Percentiles rank a stretch among this genome's conserved stretches.
Conservation (phyloP, 495 filamentous ascomycete genomes). For the Penicillium antarcticum region DNA sequence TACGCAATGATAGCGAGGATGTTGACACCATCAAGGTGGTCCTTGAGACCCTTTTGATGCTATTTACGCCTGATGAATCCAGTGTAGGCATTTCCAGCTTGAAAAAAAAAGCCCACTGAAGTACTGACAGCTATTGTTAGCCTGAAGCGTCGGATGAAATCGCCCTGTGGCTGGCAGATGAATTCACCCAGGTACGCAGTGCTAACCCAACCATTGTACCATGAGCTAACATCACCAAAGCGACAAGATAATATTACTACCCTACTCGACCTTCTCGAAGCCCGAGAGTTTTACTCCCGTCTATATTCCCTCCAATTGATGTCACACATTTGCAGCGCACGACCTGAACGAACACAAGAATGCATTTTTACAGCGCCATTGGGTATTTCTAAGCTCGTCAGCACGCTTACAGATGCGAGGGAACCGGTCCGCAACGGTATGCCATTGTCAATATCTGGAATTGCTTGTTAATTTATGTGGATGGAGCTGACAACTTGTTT, state of each 20-base stretch:
- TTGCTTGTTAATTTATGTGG: neutral
- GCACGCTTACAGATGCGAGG: slow-evolving; percentile 75
- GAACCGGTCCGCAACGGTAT: slow-evolving; percentile 88
- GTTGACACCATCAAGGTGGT: slow-evolving; percentile 94
- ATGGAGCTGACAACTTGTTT: slow-evolving; percentile 10
- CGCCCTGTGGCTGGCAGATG: slow-evolving; percentile 92
- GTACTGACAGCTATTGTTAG: slow-evolving; percentile 40
- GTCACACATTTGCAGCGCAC: slow-evolving; percentile 76
- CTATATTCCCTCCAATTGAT: slow-evolving; percentile 92
- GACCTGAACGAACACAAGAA: slow-evolving; percentile 93
- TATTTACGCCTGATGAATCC: slow-evolving; percentile 72
- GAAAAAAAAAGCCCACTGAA: neutral
- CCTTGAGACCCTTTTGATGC: slow-evolving; percentile 89
- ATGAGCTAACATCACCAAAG: slow-evolving; percentile 47
- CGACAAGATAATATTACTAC: slow-evolving; percentile 96
- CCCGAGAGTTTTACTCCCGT: slow-evolving; percentile 86
- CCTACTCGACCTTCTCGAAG: slow-evolving; percentile 83
- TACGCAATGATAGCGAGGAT: slow-evolving; percentile 88
- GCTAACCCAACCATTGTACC: neutral
- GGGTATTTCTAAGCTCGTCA: slow-evolving; percentile 83
- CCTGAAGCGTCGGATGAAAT: slow-evolving; percentile 97
- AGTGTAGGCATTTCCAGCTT: slow-evolving; percentile 50
- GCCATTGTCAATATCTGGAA: slow-evolving; percentile 7
- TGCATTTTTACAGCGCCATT: slow-evolving; percentile 84
- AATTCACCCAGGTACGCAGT: slow-evolving; percentile 81